phyloP scores from a whole-genome alignment of 768 basidiomycete species.

The Lentinula boryana region DNA sequence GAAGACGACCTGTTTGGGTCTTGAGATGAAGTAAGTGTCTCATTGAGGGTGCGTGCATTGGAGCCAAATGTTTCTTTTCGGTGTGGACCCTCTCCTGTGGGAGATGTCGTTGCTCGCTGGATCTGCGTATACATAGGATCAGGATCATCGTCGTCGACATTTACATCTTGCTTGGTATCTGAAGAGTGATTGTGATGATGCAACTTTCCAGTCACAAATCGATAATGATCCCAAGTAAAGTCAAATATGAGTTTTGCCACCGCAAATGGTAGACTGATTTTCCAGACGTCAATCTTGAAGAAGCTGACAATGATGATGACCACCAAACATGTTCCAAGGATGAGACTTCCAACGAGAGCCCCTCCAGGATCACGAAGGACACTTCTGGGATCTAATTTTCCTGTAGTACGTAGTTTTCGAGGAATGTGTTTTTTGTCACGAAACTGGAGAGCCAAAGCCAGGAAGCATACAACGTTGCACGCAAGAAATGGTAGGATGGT shows the following conservation, averaged over 20 bases:
- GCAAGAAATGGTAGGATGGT: conserved; percentile 77
- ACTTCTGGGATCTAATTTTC: conserved; percentile 42
- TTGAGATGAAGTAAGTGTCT: neutral
- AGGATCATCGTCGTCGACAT: neutral
- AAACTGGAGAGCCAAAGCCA: conserved; percentile 56
- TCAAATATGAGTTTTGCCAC: conserved; percentile 67
- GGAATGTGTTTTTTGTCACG: conserved; percentile 50
- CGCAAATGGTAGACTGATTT: conserved; percentile 80
- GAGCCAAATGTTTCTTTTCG: conserved; percentile 4
- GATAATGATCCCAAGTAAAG: conserved; percentile 49
- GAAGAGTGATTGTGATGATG: conserved; percentile 13
- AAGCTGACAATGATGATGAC: conserved; percentile 74
- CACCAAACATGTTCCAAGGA: conserved; percentile 64
- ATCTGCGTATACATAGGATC: conserved; percentile 11
- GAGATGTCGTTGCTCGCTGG: conserved; percentile 9
- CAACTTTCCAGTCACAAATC: conserved; percentile 24
- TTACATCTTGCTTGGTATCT: conserved; percentile 12
- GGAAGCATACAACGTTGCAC: conserved; percentile 55
- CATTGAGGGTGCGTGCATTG: neutral
- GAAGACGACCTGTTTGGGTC: neutral
- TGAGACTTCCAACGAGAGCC: conserved; percentile 64
- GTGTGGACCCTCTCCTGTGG: neutral
- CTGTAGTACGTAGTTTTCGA: conserved; percentile 27
- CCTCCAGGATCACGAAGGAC: conserved; percentile 71
- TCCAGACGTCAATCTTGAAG: conserved; percentile 75